A percentile compares a stretch with the other conserved stretches of the same genome.
phyloP scores from a whole-genome alignment of 257 asterid species.

The Forsythia suspensa region DNA sequence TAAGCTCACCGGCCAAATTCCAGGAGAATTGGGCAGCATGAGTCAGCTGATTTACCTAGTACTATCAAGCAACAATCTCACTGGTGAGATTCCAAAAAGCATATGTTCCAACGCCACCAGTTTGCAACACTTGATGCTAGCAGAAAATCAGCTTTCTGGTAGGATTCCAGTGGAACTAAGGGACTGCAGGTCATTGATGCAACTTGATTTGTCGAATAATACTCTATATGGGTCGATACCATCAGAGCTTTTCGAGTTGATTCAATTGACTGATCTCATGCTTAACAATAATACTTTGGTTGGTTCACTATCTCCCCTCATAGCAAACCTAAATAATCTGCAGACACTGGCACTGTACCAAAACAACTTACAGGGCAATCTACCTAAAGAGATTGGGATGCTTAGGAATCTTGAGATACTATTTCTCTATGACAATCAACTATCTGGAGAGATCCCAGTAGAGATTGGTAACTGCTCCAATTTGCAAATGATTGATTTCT shows the following conservation, averaged over 20 bases:
- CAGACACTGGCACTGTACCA: constrained; percentile 69
- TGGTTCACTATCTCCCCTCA: constrained; percentile 59
- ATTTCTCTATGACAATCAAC: constrained; percentile 69
- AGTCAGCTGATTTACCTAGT: constrained; percentile 50
- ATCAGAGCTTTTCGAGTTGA: constrained; percentile 58
- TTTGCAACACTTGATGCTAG: constrained; percentile 58
- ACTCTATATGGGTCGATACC: constrained; percentile 72
- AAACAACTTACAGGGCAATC: constrained; percentile 53
- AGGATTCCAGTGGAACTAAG: constrained; percentile 54
- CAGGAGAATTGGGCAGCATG: constrained; percentile 61
- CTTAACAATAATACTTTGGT: constrained; percentile 77
- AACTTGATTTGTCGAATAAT: constrained; percentile 83
- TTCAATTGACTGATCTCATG: constrained; percentile 61
- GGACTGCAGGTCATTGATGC: constrained; percentile 55
- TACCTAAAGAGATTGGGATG: constrained; percentile 78
- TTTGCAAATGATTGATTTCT: constrained; percentile 79
- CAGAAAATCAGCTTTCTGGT: constrained; percentile 63
- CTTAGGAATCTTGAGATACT: constrained; percentile 65
- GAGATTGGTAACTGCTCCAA: constrained; percentile 80
- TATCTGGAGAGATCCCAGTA: constrained; percentile 71
- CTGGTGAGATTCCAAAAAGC: constrained; percentile 54
- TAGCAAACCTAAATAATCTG: constrained; percentile 65
- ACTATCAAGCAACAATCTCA: constrained; percentile 64
- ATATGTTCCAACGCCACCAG: constrained; percentile 64
- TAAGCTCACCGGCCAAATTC: constrained; percentile 62